These are phyloP conservation scores for Colletotrichum ledebouriae DNA, from an alignment of 2,329 filamentous ascomycete genomes.

Conservation along the genomic window DNA sequence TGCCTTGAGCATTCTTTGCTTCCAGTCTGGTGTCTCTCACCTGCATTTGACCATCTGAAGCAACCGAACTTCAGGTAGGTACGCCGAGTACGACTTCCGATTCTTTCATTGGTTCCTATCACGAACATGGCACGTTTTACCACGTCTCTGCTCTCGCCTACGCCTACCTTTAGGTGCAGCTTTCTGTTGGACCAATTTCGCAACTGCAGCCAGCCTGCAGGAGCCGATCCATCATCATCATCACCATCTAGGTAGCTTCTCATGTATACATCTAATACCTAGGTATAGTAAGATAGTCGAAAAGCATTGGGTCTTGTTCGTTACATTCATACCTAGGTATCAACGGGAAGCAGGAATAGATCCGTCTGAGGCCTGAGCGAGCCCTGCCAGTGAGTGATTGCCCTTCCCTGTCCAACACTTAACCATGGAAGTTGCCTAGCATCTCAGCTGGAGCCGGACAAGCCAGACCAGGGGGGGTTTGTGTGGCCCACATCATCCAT, in stretches of 20 bases:
- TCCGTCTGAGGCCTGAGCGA: slow-evolving; percentile 24
- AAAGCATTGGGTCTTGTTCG: no score
- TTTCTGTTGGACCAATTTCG: slow-evolving; percentile 14
- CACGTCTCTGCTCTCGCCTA: slow-evolving; percentile 16
- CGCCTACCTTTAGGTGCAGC: background rate
- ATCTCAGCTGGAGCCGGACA: no score
- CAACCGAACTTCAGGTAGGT: no score
- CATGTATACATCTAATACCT: no score
- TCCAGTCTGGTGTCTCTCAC: background rate
- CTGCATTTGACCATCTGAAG: background rate
- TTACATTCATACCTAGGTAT: no score
- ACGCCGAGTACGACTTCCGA: no score
- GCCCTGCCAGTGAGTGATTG: slow-evolving; percentile 11
- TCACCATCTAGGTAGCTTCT: no score
- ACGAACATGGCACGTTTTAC: slow-evolving; percentile 37
- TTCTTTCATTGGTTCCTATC: slow-evolving; percentile 13
- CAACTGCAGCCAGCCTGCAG: slow-evolving; percentile 20
- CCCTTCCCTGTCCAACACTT: background rate
- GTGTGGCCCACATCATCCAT: no score
- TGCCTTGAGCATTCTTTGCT: background rate
- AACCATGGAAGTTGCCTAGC: background rate
- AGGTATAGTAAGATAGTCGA: no score
- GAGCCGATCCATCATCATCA: slow-evolving; percentile 11
- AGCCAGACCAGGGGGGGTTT: background rate
- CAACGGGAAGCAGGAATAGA: no score